Conservation (phyloP, 257 asterid species). For the Solanum verrucosum region DNA sequence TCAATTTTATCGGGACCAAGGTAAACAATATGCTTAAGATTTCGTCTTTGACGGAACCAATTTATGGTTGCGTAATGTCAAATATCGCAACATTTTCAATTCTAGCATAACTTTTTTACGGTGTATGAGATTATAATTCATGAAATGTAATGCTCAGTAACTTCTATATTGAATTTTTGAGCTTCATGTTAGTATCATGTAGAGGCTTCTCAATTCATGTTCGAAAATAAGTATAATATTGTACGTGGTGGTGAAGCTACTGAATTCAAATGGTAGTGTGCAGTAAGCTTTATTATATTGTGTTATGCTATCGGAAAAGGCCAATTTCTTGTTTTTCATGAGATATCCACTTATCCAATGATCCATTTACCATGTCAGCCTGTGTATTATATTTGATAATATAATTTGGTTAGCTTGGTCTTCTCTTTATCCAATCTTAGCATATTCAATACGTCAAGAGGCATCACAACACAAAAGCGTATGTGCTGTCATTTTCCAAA, state of each 20-base stretch:
- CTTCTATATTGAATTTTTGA: not conserved
- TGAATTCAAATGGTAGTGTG: not conserved
- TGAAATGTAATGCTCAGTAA: not conserved
- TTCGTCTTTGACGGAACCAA: not conserved
- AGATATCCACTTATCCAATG: slow-evolving; percentile 16
- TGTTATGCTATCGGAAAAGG: not conserved
- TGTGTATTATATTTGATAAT: too few species aligned
- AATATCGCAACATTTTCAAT: not conserved
- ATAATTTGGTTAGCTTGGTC: too few species aligned
- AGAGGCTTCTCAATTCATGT: not conserved
- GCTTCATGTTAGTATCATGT: too few species aligned
- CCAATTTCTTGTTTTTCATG: not conserved
- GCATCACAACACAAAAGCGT: not conserved
- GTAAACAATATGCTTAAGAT: too few species aligned
- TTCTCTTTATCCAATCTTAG: too few species aligned
- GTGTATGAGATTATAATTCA: not conserved
- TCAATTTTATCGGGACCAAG: too few species aligned
- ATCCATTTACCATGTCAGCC: slow-evolving; percentile 7
- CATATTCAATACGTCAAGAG: too few species aligned
- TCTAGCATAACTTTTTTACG: not conserved
- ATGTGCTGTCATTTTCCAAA: too few species aligned
- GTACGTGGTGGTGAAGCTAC: not conserved
- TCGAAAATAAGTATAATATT: too few species aligned
- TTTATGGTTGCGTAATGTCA: not conserved
- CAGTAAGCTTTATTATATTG: not conserved